Base-by-base conservation (phyloP, 148 eudicot species). In the Diospyros lotus region DNA sequence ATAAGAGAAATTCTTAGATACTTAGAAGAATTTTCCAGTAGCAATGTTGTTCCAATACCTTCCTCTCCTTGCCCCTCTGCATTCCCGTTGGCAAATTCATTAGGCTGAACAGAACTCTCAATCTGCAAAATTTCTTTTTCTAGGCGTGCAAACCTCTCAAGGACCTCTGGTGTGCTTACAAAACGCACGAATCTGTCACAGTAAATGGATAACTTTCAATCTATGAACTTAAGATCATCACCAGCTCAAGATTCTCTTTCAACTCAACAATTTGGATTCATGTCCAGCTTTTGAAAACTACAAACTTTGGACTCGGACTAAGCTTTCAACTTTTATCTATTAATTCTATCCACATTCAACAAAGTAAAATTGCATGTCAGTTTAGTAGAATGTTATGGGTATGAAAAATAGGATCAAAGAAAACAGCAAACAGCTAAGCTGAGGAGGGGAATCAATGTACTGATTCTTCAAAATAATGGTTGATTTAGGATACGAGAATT, bases 111-210 rank as follows among this genome's bases (percentile, higher is more conserved):
- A 4, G 89, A 87, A 77, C 77, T 81, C 75, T 84, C 88, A 54
- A 87, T 84, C 81, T 87, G 90, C 72, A 63, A 55, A 75, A 87
- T 84, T 77, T 87, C 90, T 54, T 65, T 72, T 73, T 84, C 90
- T 68, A 84, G 56, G 42, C 84, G 82, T 48, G 82, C 76, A 67
- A 87, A 84, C 74, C 90, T 87, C 83, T 84, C 90, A 65, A 87
- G 86, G 78, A 87, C 77, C 75, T 87, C 90, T 52, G 90, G 90
- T 7, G 90, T 84, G 80, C 84, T 84, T 66, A 87, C 84, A 68
- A 87, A 87, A 18, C 90, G 82, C 65, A 87, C 90, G 73, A 87
- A 78, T 72, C 90, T 87, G 84, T 73, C 81, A 77, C 54, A 68
- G 11, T 38, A 79, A 75, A 53, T 3, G 28, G 44, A 68, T 18